These are phyloP conservation scores for Apiotrichum montevideense DNA, from an alignment of 1,284 basidiomycete genomes.

Conservation along the genomic window DNA sequence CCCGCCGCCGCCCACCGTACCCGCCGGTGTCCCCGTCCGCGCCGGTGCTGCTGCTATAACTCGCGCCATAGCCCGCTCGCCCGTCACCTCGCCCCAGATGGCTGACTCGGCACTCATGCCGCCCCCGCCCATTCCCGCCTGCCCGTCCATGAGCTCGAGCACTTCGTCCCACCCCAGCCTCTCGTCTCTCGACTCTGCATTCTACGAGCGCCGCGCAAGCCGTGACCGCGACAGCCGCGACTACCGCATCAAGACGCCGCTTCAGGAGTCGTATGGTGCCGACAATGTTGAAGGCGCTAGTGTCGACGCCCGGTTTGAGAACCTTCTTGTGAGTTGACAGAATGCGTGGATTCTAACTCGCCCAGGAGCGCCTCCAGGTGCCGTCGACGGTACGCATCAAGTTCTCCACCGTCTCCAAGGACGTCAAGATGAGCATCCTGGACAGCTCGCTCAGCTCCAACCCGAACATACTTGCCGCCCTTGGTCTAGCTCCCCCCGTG, in stretches of 20 bases:
- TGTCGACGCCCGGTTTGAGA: conserved; percentile 36
- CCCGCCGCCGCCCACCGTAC: not conserved
- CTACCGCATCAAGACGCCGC: conserved; percentile 13
- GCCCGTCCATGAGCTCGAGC: conserved; percentile 10
- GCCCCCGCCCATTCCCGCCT: conserved; percentile 10
- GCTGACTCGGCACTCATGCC: conserved; percentile 6
- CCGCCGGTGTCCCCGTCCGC: conserved; percentile 4
- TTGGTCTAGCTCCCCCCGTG: conserved; percentile 30
- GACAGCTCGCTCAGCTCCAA: conserved; percentile 33
- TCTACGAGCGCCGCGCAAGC: not conserved
- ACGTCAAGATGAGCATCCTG: conserved; percentile 41
- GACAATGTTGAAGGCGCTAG: conserved; percentile 15
- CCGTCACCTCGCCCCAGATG: not conserved
- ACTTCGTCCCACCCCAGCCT: conserved; percentile 11
- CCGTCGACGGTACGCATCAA: conserved; percentile 37
- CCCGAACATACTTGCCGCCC: conserved; percentile 31
- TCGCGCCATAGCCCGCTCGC: not conserved
- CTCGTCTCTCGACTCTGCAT: conserved; percentile 3
- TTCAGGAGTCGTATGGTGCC: conserved; percentile 9
- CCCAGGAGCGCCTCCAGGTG: conserved; percentile 42
- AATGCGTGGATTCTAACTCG: not conserved
- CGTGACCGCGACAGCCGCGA: not conserved
- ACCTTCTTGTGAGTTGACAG: conserved; percentile 32
- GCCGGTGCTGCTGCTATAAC: not conserved
- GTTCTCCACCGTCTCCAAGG: conserved; percentile 34